These are phyloP conservation scores for Elasticomyces elasticus DNA, from an alignment of 495 filamentous ascomycete genomes.

Conservation along the genomic window DNA sequence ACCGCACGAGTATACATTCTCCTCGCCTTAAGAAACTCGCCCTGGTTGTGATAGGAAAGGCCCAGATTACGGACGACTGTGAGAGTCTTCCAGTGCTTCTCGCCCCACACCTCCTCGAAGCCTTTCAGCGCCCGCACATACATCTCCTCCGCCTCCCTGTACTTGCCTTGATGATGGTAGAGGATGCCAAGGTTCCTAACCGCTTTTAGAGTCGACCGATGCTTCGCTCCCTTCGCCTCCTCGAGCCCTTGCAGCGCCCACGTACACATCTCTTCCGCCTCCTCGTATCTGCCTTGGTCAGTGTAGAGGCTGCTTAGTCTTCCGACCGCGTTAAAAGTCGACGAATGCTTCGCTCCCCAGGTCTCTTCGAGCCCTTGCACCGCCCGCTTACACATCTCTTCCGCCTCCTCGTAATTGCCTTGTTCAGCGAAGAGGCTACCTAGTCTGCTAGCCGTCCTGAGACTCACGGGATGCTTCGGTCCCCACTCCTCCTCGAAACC, in stretches of 20 bases:
- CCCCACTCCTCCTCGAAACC: conserved; percentile 33
- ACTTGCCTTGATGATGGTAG: conserved; percentile 27
- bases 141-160: conserved; percentile 33
- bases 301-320: no score
- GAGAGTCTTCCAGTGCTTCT: conserved; percentile 12
- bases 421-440: no score
- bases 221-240: no score
- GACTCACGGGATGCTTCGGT: conserved; percentile 34
- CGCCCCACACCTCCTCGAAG: conserved; percentile 8
- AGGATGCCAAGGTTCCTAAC: conserved; percentile 9
- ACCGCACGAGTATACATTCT: conserved; percentile 35
- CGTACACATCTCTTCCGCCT: no score
- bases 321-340: no score
- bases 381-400: no score
- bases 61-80: conserved; percentile 1
- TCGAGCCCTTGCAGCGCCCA: no score
- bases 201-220: no score
- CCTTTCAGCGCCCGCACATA: conserved; percentile 15
- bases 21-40: conserved; percentile 29
- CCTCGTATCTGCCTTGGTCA: no score
- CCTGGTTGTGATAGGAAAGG: conserved; percentile 23
- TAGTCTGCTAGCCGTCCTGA: conserved; percentile 31
- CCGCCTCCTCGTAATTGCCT: no score
- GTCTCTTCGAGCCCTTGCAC: no score
- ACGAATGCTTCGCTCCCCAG: no score